Conservation (phyloP, 2,329 filamentous ascomycete species). For the Paraconiothyrium sp. region DNA sequence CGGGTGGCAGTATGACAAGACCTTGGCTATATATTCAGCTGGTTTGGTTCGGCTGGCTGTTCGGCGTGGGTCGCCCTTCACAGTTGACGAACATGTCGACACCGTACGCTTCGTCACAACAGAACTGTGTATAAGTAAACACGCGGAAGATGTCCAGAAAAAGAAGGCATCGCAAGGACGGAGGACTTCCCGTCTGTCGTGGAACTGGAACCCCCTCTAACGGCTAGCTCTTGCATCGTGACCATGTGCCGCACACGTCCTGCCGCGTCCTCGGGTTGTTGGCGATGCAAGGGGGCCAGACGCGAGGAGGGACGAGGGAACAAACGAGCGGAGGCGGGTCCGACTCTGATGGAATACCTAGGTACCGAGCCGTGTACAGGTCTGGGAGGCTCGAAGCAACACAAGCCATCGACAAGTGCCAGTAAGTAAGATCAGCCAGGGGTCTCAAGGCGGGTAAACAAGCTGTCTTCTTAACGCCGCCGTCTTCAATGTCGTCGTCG, state of each 20-base stretch:
- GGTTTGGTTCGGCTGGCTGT: background rate
- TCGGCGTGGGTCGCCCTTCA: background rate
- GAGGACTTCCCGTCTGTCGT: background rate
- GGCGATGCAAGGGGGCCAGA: background rate
- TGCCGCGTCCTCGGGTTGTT: slow-evolving; percentile 1
- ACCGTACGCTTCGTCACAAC: background rate
- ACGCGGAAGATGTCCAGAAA: background rate
- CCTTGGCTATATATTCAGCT: slow-evolving; percentile 3
- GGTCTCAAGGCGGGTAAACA: background rate
- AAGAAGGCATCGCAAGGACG: background rate
- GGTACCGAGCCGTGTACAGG: background rate
- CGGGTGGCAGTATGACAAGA: background rate
- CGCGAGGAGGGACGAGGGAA: slow-evolving; percentile 3
- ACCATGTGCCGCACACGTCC: slow-evolving; percentile 8
- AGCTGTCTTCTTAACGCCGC: background rate
- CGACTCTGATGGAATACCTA: background rate
- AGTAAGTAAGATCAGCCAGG: background rate
- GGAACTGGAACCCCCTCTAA: background rate
- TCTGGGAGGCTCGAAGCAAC: background rate
- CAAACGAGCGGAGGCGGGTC: background rate
- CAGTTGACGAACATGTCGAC: background rate
- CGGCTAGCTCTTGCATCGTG: background rate
- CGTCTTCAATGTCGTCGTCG: background rate
- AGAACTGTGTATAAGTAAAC: background rate
- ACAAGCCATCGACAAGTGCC: background rate